Evolutionary conservation across 257 asterid genomes (phyloP).

Genomic region (Gentiana dahurica): DNA sequence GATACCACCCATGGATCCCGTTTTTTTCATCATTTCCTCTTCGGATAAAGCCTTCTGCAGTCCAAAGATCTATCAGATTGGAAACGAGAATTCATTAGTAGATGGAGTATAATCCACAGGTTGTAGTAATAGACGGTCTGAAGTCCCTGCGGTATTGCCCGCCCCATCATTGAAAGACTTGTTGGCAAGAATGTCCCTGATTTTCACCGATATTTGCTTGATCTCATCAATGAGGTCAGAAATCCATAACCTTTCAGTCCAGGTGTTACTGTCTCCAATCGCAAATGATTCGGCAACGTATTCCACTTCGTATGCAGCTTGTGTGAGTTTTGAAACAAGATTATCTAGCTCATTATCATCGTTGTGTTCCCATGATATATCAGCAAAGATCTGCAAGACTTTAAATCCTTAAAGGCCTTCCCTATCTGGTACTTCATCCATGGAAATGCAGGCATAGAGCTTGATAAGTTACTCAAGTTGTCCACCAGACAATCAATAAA

Average conservation of each 20-base stretch:
- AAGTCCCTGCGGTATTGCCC: not conserved
- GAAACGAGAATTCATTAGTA: slow-evolving; percentile 14
- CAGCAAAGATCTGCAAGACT: not conserved
- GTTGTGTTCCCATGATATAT: not conserved
- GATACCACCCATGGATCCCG: not conserved
- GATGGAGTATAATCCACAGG: too few species aligned
- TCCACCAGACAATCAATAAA: slow-evolving; percentile 2
- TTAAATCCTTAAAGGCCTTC: not conserved
- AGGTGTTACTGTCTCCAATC: not conserved
- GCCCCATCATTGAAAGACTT: not conserved
- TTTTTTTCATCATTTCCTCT: not conserved
- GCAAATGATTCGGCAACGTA: not conserved
- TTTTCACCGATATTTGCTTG: not conserved
- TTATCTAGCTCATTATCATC: not conserved
- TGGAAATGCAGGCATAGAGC: too few species aligned
- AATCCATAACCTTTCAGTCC: not conserved
- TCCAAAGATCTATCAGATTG: slow-evolving; percentile 39
- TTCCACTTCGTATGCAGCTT: not conserved
- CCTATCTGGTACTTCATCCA: too few species aligned
- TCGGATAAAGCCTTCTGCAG: slow-evolving; percentile 51
- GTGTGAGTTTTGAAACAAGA: too few species aligned
- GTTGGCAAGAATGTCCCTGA: not conserved
- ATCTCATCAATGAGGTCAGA: not conserved
- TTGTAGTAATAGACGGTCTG: too few species aligned
- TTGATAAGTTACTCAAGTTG: not conserved